phyloP scores from a whole-genome alignment of 306 rosid genomes.

The Adenanthera pavonina region DNA sequence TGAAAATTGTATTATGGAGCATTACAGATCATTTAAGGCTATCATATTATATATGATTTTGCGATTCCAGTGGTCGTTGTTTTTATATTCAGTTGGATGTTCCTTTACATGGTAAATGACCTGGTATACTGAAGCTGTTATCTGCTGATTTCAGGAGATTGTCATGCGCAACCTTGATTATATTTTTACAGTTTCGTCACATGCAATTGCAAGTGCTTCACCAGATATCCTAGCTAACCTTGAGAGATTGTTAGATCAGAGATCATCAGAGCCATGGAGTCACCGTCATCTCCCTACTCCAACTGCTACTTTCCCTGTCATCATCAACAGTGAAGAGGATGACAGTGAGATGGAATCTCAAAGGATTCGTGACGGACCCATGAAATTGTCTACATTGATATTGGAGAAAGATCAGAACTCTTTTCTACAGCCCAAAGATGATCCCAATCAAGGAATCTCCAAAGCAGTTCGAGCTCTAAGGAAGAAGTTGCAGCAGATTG shows the following conservation, averaged over 20 bases:
- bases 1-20: conserved; percentile 8
- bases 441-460: conserved; percentile 51
- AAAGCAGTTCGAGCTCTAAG: conserved; percentile 76
- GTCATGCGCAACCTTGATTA: conserved; percentile 89
- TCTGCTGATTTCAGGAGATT: conserved; percentile 67
- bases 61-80: conserved; percentile 11
- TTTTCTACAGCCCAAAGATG: conserved; percentile 71
- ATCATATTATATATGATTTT: conserved; percentile 24
- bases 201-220: conserved; percentile 70
- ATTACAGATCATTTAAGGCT: background rate
- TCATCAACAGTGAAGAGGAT: conserved; percentile 87
- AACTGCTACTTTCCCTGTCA: conserved; percentile 87
- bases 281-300: conserved; percentile 86
- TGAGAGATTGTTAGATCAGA: conserved; percentile 71
- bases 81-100: conserved; percentile 9
- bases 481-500: conserved; percentile 97
- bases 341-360: conserved; percentile 66
- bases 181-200: conserved; percentile 71
- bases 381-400: conserved; percentile 41
- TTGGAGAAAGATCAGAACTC: conserved; percentile 61
- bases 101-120: conserved; percentile 15
- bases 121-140: conserved; percentile 26
- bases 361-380: conserved; percentile 60
- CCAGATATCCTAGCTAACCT: conserved; percentile 77
- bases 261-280: conserved; percentile 92